These are phyloP conservation scores for Podila minutissima DNA, from an alignment of 192 early-diverging fungal species.

Conservation along the genomic window DNA sequence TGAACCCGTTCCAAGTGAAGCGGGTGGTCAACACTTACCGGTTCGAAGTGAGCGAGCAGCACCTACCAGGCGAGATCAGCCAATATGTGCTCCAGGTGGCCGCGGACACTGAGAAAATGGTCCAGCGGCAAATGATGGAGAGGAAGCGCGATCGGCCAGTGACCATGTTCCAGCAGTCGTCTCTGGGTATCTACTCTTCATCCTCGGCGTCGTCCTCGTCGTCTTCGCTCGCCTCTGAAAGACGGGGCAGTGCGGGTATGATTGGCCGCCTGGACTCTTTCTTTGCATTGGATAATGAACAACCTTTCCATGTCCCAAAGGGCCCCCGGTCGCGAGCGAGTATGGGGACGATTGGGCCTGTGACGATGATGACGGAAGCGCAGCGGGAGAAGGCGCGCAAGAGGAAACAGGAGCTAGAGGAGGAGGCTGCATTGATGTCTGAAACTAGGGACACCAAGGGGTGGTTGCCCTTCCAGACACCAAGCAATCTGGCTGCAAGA, in stretches of 20 bases:
- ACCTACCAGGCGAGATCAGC: constrained; percentile 74
- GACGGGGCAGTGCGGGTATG: background rate
- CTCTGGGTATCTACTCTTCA: background rate
- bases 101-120: constrained; percentile 68
- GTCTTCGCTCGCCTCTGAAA: background rate
- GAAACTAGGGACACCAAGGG: constrained; percentile 20
- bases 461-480: constrained; percentile 22
- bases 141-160: background rate
- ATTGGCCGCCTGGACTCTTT: background rate
- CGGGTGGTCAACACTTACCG: constrained; percentile 80
- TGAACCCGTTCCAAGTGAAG: constrained; percentile 77
- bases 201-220: background rate
- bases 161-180: background rate
- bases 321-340: background rate
- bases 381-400: background rate
- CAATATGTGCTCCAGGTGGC: constrained; percentile 77
- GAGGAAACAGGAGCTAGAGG: background rate
- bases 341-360: background rate
- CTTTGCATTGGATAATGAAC: background rate
- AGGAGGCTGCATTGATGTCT: background rate
- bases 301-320: background rate
- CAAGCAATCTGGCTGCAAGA: constrained; percentile 16
- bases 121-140: constrained; percentile 7
- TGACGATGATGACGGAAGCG: background rate
- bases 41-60: constrained; percentile 89